phyloP scores from a whole-genome alignment of 108 stramenopile genomes.

The Cyclotella distinguenda region DNA sequence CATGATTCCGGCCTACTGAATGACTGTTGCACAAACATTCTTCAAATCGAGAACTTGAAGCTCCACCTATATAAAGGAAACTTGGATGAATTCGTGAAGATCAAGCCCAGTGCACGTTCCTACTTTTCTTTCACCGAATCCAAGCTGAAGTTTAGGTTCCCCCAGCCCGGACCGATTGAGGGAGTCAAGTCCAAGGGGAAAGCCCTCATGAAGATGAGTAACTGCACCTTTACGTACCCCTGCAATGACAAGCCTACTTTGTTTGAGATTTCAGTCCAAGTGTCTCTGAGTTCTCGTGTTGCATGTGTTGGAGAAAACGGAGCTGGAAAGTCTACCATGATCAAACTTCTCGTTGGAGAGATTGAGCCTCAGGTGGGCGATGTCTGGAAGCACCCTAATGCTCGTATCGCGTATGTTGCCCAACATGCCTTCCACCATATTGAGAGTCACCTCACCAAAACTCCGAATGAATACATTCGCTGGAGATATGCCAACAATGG shows the following conservation, averaged over 20 bases:
- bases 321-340: constrained; percentile 99
- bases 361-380: constrained; percentile 93
- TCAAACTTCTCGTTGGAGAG: constrained; percentile 98
- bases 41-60: constrained; percentile 98
- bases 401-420: constrained; percentile 98
- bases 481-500: constrained; percentile 99
- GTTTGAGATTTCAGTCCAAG: constrained; percentile 95
- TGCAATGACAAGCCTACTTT: constrained; percentile 91
- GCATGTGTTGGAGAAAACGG: constrained; percentile 99
- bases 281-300: constrained; percentile 97
- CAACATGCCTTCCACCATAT: constrained; percentile 99
- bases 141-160: constrained; percentile 98
- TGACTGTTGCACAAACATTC: constrained; percentile 98
- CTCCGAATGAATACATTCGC: constrained; percentile 99
- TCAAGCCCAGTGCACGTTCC: constrained; percentile 92
- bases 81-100: constrained; percentile 97
- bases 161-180: constrained; percentile 94
- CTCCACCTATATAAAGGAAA: constrained; percentile 96
- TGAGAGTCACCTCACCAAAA: constrained; percentile 95
- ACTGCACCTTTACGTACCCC: constrained; percentile 98
- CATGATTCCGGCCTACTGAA: constrained; percentile 99
- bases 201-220: constrained; percentile 97
- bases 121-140: constrained; percentile 94
- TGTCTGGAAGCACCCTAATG: constrained; percentile 99
- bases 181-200: constrained; percentile 99